Evolutionary conservation across 106 monocot species (phyloP).

Genomic region (Dendrobium officinale): DNA sequence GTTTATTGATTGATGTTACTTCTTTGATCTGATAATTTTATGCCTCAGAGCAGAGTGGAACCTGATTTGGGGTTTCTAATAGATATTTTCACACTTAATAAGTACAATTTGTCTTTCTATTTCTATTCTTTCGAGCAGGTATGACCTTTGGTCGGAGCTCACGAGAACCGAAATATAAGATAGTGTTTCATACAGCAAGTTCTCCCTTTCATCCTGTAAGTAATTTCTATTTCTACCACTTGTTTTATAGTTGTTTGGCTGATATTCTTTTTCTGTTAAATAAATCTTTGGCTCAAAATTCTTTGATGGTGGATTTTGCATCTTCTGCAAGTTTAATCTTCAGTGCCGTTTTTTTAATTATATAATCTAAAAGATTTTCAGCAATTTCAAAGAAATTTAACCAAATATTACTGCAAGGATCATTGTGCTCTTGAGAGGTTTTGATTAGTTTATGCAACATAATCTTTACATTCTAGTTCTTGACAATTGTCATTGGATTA

Average conservation of each 20-base stretch:
- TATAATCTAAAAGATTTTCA: background rate
- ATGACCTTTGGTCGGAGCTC: slow-evolving; percentile 39
- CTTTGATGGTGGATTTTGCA: background rate
- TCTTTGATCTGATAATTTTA: background rate
- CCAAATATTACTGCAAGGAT: background rate
- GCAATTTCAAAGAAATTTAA: background rate
- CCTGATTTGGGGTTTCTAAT: background rate
- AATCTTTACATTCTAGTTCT: background rate
- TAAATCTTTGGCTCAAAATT: background rate
- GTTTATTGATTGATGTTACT: background rate
- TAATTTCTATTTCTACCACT: background rate
- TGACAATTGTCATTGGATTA: background rate
- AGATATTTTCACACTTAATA: background rate
- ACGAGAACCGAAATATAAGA: slow-evolving; percentile 49
- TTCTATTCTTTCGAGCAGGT: slow-evolving; percentile 20
- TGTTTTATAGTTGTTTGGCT: background rate
- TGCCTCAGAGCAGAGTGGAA: background rate
- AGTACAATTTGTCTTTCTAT: background rate
- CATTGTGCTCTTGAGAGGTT: background rate
- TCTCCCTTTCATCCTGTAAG: slow-evolving; percentile 52
- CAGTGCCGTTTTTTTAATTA: background rate
- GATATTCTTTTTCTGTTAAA: background rate
- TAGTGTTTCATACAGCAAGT: slow-evolving; percentile 37
- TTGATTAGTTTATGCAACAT: background rate
- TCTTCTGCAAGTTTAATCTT: background rate